phyloP scores from a whole-genome alignment of 192 early-diverging fungal species.

The Radiomyces spectabilis region DNA sequence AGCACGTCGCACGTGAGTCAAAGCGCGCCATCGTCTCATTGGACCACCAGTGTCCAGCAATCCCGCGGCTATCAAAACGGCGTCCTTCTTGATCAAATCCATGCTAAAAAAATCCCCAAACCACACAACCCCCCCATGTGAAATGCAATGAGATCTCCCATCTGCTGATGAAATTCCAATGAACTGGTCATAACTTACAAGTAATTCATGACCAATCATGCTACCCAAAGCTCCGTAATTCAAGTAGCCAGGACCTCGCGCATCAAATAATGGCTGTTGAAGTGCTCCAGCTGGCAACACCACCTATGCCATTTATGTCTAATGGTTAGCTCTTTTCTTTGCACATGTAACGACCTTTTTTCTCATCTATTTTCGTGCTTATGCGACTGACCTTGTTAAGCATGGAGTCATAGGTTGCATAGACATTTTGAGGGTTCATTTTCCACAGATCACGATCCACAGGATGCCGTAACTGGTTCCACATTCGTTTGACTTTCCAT shows the following conservation, averaged over 20 bases:
- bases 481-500: conserved; percentile 8
- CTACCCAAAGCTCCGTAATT: conserved; percentile 57
- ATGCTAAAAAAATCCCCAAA: too few relatives aligned
- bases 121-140: too few relatives aligned
- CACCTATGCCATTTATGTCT: conserved; percentile 19
- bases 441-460: conserved; percentile 26
- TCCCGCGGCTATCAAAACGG: conserved; percentile 47
- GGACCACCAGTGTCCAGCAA: conserved; percentile 36
- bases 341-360: too few relatives aligned
- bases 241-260: conserved; percentile 38
- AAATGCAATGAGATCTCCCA: too few relatives aligned
- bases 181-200: too few relatives aligned
- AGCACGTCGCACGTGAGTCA: conserved; percentile 46
- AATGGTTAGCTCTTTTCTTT: not conserved
- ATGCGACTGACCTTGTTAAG: conserved; percentile 26
- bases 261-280: conserved; percentile 44
- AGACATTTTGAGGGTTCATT: conserved; percentile 44
- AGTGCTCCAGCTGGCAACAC: conserved; percentile 47
- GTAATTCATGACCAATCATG: conserved; percentile 46
- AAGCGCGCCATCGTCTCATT: conserved; percentile 28
- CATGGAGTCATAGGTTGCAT: conserved; percentile 43
- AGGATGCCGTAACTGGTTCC: conserved; percentile 21
- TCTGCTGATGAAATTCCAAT: too few relatives aligned
- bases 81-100: conserved; percentile 60
- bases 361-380: too few relatives aligned